phyloP scores from a whole-genome alignment of 2,329 filamentous ascomycete species.

The Colletotrichum graminicola region DNA sequence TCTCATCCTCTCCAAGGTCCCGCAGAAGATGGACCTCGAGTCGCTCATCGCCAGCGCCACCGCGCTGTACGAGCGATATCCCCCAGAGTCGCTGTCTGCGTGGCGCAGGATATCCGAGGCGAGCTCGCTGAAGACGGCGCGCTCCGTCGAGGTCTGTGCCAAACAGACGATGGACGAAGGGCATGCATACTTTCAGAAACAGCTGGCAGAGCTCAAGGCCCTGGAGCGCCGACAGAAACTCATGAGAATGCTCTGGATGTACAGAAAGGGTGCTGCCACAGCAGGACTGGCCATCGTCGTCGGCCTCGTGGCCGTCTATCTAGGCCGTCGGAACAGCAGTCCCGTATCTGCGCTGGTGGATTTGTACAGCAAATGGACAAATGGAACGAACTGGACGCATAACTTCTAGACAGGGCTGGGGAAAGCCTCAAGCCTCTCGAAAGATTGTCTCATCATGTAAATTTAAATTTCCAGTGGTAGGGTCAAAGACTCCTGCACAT shows the following conservation, averaged over 20 bases:
- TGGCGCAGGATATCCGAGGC: constrained; percentile 80
- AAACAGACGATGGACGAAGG: constrained; percentile 75
- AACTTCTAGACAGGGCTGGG: constrained; percentile 26
- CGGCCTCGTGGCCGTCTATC: constrained; percentile 75
- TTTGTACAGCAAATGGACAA: constrained; percentile 42
- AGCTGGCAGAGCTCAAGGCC: constrained; percentile 78
- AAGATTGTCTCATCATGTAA: constrained; percentile 18
- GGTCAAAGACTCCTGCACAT: constrained; percentile 14
- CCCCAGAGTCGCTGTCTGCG: constrained; percentile 77
- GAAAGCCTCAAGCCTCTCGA: background rate
- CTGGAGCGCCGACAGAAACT: constrained; percentile 69
- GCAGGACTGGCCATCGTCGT: constrained; percentile 75
- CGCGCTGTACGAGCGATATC: constrained; percentile 72
- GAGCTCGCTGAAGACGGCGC: constrained; percentile 89
- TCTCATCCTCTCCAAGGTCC: constrained; percentile 87
- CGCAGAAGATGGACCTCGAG: constrained; percentile 84
- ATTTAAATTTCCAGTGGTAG: constrained; percentile 8
- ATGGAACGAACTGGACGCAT: constrained; percentile 36
- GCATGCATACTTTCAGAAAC: constrained; percentile 74
- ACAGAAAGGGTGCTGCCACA: constrained; percentile 73
- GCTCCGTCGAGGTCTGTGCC: constrained; percentile 61
- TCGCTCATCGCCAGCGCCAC: constrained; percentile 76
- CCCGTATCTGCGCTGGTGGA: constrained; percentile 40
- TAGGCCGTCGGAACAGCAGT: constrained; percentile 62
- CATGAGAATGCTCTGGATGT: constrained; percentile 67